phyloP scores from a whole-genome alignment of 306 rosid genomes.

The Purshia tridentata region DNA sequence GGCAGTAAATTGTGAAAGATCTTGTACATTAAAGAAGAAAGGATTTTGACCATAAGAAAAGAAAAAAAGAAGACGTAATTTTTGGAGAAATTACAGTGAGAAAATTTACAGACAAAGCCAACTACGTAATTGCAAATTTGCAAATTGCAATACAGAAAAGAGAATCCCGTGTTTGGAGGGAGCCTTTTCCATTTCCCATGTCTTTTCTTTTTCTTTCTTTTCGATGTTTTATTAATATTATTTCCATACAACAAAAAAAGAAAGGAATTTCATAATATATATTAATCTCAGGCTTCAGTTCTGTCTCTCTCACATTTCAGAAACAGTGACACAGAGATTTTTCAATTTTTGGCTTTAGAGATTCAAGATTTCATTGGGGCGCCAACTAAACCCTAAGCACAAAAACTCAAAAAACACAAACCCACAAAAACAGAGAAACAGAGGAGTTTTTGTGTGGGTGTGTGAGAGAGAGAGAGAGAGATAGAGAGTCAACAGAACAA shows the following conservation, averaged over 20 bases:
- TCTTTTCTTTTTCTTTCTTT: background rate
- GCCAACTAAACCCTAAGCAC: conserved; percentile 18
- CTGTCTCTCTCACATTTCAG: background rate
- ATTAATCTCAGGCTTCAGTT: no score
- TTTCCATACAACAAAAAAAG: no score
- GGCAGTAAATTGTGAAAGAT: background rate
- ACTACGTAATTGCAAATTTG: background rate
- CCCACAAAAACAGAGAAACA: background rate
- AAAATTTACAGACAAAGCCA: background rate
- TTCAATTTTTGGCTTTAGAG: background rate
- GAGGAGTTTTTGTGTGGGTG: background rate
- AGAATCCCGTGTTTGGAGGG: conserved; percentile 5
- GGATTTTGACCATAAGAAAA: background rate
- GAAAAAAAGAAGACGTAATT: background rate
- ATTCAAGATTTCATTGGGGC: conserved; percentile 8
- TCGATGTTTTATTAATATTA: no score
- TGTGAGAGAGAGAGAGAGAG: background rate
- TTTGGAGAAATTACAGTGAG: background rate
- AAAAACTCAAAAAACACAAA: background rate
- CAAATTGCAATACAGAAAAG: background rate
- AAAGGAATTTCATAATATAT: no score
- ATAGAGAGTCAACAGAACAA: background rate
- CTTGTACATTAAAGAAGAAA: background rate
- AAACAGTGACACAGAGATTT: background rate
- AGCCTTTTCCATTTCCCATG: background rate